These are phyloP conservation scores for Huiozyma sinensis DNA, from an alignment of 805 yeast species.

Conservation along the genomic window DNA sequence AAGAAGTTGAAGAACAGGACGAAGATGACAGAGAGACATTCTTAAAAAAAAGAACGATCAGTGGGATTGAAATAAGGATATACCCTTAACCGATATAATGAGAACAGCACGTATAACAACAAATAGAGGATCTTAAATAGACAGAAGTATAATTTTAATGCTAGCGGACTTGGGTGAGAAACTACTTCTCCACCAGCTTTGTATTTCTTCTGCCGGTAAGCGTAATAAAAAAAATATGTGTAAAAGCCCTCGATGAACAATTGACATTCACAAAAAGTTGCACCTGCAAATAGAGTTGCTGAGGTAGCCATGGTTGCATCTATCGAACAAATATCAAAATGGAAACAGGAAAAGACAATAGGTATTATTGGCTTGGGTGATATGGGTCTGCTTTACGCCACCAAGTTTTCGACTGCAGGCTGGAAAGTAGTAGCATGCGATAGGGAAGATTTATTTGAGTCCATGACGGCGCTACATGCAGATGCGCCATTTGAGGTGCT, in stretches of 20 bases:
- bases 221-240: too few species aligned
- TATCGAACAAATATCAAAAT: slow-evolving; percentile 13
- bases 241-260: too few species aligned
- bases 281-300: not conserved
- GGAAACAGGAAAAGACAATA: slow-evolving; percentile 43
- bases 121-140: too few species aligned
- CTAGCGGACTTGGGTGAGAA: too few species aligned
- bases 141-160: too few species aligned
- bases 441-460: slow-evolving; percentile 50
- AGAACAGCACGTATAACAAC: too few species aligned
- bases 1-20: slow-evolving; percentile 13
- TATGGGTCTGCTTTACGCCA: slow-evolving; percentile 88
- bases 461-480: slow-evolving; percentile 31
- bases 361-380: slow-evolving; percentile 96
- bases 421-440: slow-evolving; percentile 89
- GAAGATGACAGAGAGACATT: slow-evolving; percentile 26
- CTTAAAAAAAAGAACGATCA: slow-evolving; percentile 29
- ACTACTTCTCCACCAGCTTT: too few species aligned
- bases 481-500: slow-evolving; percentile 44
- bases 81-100: slow-evolving; percentile 7
- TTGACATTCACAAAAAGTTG: not conserved
- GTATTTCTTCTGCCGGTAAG: too few species aligned
- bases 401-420: slow-evolving; percentile 65
- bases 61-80: slow-evolving; percentile 36
- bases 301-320: not conserved